These are phyloP conservation scores for Neofusicoccum ribis DNA, from an alignment of 2,329 filamentous ascomycete species.

Conservation along the genomic window DNA sequence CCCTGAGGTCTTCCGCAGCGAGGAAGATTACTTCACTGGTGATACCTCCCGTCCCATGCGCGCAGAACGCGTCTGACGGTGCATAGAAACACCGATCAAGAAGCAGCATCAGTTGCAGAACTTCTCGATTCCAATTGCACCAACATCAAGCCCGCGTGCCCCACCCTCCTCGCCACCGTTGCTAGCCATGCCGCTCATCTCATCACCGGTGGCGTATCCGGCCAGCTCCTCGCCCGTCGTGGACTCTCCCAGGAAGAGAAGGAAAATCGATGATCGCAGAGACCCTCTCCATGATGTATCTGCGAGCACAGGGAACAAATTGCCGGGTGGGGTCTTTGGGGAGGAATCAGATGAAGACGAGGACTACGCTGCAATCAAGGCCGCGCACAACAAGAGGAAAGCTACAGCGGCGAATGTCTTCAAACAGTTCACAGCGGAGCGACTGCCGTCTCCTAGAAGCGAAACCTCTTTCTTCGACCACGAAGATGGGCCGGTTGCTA, in stretches of 20 bases:
- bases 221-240: conserved; percentile 48
- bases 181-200: conserved; percentile 61
- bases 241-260: conserved; percentile 41
- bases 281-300: conserved; percentile 36
- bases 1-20: conserved; percentile 51
- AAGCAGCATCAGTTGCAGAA: conserved; percentile 21
- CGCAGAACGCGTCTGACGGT: conserved; percentile 19
- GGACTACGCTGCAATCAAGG: conserved; percentile 39
- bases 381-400: conserved; percentile 39
- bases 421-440: not conserved
- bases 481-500: not conserved
- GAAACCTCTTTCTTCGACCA: not conserved
- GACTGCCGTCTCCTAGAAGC: not conserved
- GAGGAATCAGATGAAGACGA: conserved; percentile 46
- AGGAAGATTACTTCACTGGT: conserved; percentile 44
- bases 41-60: conserved; percentile 30
- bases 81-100: conserved; percentile 36
- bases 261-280: conserved; percentile 31
- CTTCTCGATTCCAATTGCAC: conserved; percentile 20
- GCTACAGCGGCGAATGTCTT: conserved; percentile 25
- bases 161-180: conserved; percentile 48
- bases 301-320: conserved; percentile 36
- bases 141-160: conserved; percentile 23
- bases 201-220: conserved; percentile 60
- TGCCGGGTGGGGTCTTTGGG: conserved; percentile 35